phyloP scores from a whole-genome alignment of 2,329 filamentous ascomycete genomes.

The Phyllosticta citriasiana region DNA sequence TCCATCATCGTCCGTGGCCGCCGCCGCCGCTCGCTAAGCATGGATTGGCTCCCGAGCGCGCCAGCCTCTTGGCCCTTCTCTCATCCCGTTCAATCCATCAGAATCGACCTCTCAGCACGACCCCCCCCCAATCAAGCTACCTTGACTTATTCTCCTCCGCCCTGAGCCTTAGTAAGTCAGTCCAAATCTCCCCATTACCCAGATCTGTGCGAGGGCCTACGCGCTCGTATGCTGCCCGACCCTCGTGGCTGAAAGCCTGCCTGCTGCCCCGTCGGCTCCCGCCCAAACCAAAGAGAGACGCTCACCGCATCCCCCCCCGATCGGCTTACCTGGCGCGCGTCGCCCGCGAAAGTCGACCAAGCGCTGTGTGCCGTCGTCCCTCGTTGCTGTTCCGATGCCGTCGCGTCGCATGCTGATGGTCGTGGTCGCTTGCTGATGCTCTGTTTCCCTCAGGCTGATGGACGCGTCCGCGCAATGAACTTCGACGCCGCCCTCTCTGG shows the following conservation, averaged over 20 bases:
- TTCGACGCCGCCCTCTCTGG: constrained; percentile 11
- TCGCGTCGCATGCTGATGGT: constrained; percentile 8
- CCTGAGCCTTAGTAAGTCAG: constrained; percentile 11
- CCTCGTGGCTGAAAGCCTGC: not conserved
- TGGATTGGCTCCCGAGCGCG: not conserved
- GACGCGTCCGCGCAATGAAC: constrained; percentile 13
- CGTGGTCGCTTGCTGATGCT: constrained; percentile 9
- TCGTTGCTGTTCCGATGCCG: not conserved
- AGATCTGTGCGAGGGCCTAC: not conserved
- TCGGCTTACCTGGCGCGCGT: constrained; percentile 10
- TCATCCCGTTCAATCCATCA: constrained; percentile 7
- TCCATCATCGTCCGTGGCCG: not conserved
- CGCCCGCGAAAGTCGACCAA: not conserved
- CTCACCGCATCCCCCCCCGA: constrained; percentile 10
- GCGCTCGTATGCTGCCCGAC: not conserved
- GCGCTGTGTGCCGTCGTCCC: constrained; percentile 3
- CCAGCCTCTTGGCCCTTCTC: constrained; percentile 1
- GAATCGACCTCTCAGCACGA: constrained; percentile 4
- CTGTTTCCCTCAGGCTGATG: constrained; percentile 8
- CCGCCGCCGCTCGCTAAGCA: constrained; percentile 4
- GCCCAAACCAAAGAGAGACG: not conserved
- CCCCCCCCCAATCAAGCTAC: constrained; percentile 8
- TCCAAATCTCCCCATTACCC: constrained; percentile 1
- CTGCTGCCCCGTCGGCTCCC: not conserved
- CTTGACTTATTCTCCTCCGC: constrained; percentile 5